Conservation (phyloP, 2,329 filamentous ascomycete genomes). For the Thelonectria rubi region DNA sequence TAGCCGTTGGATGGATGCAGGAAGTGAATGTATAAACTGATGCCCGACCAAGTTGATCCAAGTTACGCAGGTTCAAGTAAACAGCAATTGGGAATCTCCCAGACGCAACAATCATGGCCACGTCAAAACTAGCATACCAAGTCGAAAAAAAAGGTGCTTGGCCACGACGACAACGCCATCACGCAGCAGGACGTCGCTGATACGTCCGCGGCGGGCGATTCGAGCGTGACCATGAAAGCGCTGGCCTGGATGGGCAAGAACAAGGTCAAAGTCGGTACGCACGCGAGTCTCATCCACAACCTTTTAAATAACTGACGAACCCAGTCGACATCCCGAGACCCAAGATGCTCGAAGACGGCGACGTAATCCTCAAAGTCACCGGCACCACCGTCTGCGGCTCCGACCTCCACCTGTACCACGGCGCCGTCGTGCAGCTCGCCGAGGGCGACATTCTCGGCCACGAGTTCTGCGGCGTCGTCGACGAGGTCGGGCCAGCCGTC, state of each 20-base stretch:
- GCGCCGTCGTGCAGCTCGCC: constrained; percentile 64
- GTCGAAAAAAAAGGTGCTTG: constrained; percentile 74
- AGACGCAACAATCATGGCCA: constrained; percentile 21
- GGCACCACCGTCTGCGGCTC: constrained; percentile 68
- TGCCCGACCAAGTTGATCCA: no score
- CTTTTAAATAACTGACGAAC: not conserved
- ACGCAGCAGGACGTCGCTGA: constrained; percentile 72
- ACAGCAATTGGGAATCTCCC: not conserved
- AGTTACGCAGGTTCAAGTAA: no score
- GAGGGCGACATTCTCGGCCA: constrained; percentile 74
- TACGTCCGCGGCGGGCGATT: constrained; percentile 64
- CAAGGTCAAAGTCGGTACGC: constrained; percentile 70
- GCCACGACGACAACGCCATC: constrained; percentile 71
- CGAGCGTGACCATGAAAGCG: constrained; percentile 76
- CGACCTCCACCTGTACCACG: constrained; percentile 67
- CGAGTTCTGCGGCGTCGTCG: constrained; percentile 66
- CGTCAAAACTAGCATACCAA: constrained; percentile 70
- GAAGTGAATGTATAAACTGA: not conserved
- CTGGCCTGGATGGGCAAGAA: constrained; percentile 86
- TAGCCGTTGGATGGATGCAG: no score
- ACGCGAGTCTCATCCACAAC: not conserved
- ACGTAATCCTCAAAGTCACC: constrained; percentile 83
- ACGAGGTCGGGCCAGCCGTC: constrained; percentile 63
- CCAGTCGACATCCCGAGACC: constrained; percentile 73
- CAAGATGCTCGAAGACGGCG: constrained; percentile 74